phyloP scores from a whole-genome alignment of 148 eudicot genomes.

The Simmondsia chinensis region DNA sequence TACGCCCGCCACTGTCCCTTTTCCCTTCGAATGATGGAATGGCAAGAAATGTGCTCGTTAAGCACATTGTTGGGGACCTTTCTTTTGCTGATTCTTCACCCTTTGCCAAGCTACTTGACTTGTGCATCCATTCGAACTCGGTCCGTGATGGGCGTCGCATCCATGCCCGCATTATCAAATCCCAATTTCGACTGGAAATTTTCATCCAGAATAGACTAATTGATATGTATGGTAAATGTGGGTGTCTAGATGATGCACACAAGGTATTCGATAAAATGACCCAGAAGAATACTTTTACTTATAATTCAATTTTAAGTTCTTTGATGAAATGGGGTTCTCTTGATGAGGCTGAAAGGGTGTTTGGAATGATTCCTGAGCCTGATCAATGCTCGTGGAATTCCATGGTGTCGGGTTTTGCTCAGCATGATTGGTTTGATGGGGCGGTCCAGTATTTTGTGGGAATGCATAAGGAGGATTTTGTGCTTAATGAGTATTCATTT shows the following conservation, averaged over 20 bases:
- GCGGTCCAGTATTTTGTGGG: slow-evolving; percentile 43
- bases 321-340: slow-evolving; percentile 35
- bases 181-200: slow-evolving; percentile 46
- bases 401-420: slow-evolving; percentile 75
- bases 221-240: slow-evolving; percentile 58
- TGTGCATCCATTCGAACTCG: slow-evolving; percentile 51
- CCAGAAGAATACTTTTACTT: slow-evolving; percentile 45
- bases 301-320: slow-evolving; percentile 44
- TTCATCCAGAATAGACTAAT: slow-evolving; percentile 74
- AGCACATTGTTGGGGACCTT: slow-evolving; percentile 21
- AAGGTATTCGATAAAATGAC: slow-evolving; percentile 70
- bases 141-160: slow-evolving; percentile 22
- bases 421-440: slow-evolving; percentile 38
- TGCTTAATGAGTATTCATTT: slow-evolving; percentile 49
- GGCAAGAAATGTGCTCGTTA: slow-evolving; percentile 39
- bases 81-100: slow-evolving; percentile 45
- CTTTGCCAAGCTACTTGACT: slow-evolving; percentile 51
- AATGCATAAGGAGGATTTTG: slow-evolving; percentile 59
- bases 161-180: slow-evolving; percentile 54
- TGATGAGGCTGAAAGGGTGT: slow-evolving; percentile 43
- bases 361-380: slow-evolving; percentile 40
- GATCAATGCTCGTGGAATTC: slow-evolving; percentile 93
- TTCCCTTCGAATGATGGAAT: slow-evolving; percentile 39
- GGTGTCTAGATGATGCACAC: slow-evolving; percentile 36
- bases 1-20: too few relatives aligned